These are phyloP conservation scores for Graphilbum sp. DNA, from an alignment of 2,329 filamentous ascomycete genomes.

Conservation along the genomic window DNA sequence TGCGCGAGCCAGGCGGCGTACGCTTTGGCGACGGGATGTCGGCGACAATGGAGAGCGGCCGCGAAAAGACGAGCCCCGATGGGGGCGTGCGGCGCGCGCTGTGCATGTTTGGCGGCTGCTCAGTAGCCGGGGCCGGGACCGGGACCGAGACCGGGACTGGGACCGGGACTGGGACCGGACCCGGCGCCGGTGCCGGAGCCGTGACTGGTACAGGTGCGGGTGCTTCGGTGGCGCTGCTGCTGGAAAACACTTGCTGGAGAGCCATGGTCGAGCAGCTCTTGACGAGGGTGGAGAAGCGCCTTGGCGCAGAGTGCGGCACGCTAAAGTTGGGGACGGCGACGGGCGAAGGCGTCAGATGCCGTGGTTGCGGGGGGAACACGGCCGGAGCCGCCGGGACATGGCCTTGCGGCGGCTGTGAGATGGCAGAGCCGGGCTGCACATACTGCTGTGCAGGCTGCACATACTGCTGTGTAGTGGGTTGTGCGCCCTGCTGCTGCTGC, in stretches of 20 bases:
- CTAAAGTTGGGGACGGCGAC: conserved; percentile 35
- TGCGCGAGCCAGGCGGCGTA: background rate
- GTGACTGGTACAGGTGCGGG: background rate
- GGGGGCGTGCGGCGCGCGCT: conserved; percentile 19
- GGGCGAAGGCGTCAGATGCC: background rate
- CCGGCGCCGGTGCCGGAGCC: too few species aligned
- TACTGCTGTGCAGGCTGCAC: too few species aligned
- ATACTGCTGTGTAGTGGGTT: too few species aligned
- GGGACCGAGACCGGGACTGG: too few species aligned
- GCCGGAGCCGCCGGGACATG: background rate
- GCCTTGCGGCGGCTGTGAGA: background rate
- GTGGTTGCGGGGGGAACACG: background rate
- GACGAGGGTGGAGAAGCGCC: conserved; percentile 25
- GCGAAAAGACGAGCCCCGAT: conserved; percentile 28
- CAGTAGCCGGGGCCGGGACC: too few species aligned
- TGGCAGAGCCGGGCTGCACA: too few species aligned
- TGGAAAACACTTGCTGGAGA: background rate
- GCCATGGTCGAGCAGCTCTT: conserved; percentile 11
- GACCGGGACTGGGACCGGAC: too few species aligned
- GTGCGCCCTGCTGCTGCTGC: background rate
- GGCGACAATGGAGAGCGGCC: conserved; percentile 36
- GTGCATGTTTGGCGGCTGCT: conserved; percentile 12
- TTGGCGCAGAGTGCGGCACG: conserved; percentile 27
- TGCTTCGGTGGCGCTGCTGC: too few species aligned
- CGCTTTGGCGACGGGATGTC: conserved; percentile 30